Base-by-base conservation (phyloP, 805 yeast species). In the Kazachstania viticola region DNA sequence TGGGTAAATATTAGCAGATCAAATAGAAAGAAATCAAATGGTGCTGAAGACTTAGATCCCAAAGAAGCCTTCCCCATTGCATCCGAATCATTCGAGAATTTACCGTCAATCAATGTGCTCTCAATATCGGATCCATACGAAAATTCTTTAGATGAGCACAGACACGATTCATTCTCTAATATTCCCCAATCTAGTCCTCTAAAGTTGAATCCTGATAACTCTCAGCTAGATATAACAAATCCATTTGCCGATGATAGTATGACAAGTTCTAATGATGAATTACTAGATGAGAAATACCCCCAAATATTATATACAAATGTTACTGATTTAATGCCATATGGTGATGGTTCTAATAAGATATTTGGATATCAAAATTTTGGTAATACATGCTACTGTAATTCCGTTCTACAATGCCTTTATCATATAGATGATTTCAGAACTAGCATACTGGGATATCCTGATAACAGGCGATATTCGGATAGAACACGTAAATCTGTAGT, bases 341-440 rank as follows among this genome's bases (percentile, higher is more conserved):
- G 84, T 5, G 77, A 74, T 49, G 88, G 87, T 1, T 61, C 75
- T 6, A 62, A 70, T 37, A 80, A 79, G 49, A 67, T 80, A 11
- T 80, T 71, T 51, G 93, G 93, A 1, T 71, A 79, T 69, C 91
- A 80, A 50, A 80, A 80, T 49, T 79, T 79, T 45, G 94, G 93
- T 2, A 77, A 85, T 51, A 85, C 95, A 0, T 91, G 97, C 58
- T 88, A 88, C 59, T 82, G 94, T 56, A 88, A 91, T 47, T 82
- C 95, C 7, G 82, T 91, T 17, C 60, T 88, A 14, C 97, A 91
- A 52, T 82, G 94, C 42, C 66, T 88, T 9, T 88, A 71, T 60
- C 78, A 80, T 57, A 68, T 87, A 3, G 66, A 68, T 21, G 69
- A 67, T 17, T 84, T 88, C 48, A 68, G 95, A 29, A 58, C 62